Evolutionary conservation across 1,139 yeast genomes (phyloP).

Genomic region (Debaryomycetaceae sp.): DNA sequence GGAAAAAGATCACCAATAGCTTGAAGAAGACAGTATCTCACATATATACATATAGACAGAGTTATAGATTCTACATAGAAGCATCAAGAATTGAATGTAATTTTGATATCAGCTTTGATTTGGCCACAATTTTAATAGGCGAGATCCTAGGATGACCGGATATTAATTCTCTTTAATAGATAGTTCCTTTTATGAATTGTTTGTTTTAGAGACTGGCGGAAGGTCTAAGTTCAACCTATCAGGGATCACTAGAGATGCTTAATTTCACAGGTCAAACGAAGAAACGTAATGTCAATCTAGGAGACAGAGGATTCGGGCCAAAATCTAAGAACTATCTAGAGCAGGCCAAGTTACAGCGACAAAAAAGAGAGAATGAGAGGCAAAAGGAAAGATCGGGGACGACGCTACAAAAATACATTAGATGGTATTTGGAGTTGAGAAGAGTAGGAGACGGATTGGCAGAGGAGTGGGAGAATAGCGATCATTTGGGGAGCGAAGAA

Average conservation of each 20-base stretch:
- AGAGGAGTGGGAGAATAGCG: constrained; percentile 5
- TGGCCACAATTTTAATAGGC: background rate
- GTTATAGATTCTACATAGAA: too few relatives aligned
- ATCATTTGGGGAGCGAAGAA: constrained; percentile 5
- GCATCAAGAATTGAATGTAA: too few relatives aligned
- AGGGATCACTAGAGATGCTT: constrained; percentile 24
- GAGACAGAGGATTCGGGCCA: constrained; percentile 52
- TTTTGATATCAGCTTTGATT: background rate
- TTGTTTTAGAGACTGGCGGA: background rate
- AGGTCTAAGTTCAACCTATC: background rate
- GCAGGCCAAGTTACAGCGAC: constrained; percentile 64
- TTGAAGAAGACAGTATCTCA: too few relatives aligned
- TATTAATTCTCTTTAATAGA: background rate
- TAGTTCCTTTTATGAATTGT: background rate
- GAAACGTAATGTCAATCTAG: constrained; percentile 70
- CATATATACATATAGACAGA: too few relatives aligned
- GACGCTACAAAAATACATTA: constrained; percentile 47
- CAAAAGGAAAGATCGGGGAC: constrained; percentile 47
- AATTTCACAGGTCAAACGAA: constrained; percentile 67
- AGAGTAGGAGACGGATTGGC: constrained; percentile 3
- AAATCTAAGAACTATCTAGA: constrained; percentile 40
- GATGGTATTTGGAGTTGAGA: constrained; percentile 30
- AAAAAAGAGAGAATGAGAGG: constrained; percentile 57
- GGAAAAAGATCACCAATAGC: too few relatives aligned
- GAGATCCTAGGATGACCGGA: background rate